Base-by-base conservation (phyloP, 352 stramenopile genomes). In the Phytopythium aichiense region DNA sequence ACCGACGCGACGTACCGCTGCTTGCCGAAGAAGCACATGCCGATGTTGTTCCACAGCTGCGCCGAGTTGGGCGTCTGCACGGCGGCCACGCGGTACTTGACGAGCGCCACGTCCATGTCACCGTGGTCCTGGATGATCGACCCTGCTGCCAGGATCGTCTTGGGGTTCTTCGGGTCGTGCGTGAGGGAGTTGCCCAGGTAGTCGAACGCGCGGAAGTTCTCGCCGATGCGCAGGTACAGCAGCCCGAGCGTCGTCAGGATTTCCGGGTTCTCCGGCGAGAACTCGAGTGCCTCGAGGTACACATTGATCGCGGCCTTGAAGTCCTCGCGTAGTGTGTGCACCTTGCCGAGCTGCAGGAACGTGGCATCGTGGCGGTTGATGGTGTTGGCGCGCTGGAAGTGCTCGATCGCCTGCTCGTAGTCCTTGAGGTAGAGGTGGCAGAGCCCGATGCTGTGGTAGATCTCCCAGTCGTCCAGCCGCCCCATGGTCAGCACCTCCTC, bases 1-100 rank as follows among this genome's bases (percentile, higher is more conserved):
- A 98, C 81, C 0, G 91, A 92, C 65, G 88, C 74, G 43, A 91
- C 87, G 64, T 78, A 92, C 11, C 79, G 84, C 66, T 94, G 82
- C 71, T 98, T 98, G 35, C 90, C 90, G 66, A 98, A 98, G 66
- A 98, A 98, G 65, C 92, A 98, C 94, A 98, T 98, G 54, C 91
- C 92, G 48, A 98, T 88, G 69, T 98, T 98, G 77, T 98, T 98
- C 92, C 92, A 98, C 16, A 98, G 74, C 69, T 98, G 88, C 2
- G 94, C 85, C 59, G 84, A 96, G 73, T 98, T 95, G 18, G 94
- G 91, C 20, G 86, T 97, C 66, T 96, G 86, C 28, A 92, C 87
- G 4, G 92, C 92, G 18, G 91, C 92, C 9, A 98, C 87, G 42
- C 92, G 89, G 62, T 98, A 98, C 76, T 98, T 98, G 53, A 97